Conservation (phyloP, 306 rosid genomes). For the Lupinus albus region DNA sequence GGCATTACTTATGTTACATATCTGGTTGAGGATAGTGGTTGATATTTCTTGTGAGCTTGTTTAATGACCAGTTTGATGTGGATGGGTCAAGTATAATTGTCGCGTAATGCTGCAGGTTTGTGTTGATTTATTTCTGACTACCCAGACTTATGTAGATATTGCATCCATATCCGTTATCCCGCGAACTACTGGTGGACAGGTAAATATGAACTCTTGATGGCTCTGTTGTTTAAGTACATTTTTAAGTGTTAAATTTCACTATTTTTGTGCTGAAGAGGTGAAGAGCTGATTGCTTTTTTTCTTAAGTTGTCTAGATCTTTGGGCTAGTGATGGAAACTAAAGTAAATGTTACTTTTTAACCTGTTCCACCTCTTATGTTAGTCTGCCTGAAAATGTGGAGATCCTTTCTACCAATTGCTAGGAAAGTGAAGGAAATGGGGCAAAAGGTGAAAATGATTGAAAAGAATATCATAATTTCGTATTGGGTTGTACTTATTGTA, state of each 20-base stretch:
- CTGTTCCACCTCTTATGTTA: slow-evolving; percentile 10
- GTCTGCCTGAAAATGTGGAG: slow-evolving; percentile 26
- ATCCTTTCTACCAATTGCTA: background rate
- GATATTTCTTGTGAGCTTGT: slow-evolving; percentile 22
- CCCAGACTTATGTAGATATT: slow-evolving; percentile 78
- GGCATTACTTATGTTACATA: slow-evolving; percentile 27
- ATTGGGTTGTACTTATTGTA: background rate
- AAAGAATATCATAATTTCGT: slow-evolving; percentile 11
- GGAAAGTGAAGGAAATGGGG: slow-evolving; percentile 14
- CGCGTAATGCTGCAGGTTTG: slow-evolving; percentile 69
- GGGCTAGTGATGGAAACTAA: slow-evolving; percentile 3
- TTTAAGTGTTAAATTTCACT: background rate
- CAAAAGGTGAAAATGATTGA: slow-evolving; percentile 22
- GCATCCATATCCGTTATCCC: slow-evolving; percentile 85
- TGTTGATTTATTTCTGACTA: slow-evolving; percentile 80
- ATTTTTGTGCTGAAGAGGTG: slow-evolving; percentile 26
- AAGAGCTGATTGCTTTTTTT: slow-evolving; percentile 17
- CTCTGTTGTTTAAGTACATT: slow-evolving; percentile 13
- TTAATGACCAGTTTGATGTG: slow-evolving; percentile 22
- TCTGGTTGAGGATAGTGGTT: slow-evolving; percentile 28
- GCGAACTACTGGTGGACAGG: slow-evolving; percentile 98
- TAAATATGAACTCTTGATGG: slow-evolving; percentile 38
- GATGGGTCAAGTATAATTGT: slow-evolving; percentile 33
- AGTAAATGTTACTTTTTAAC: slow-evolving; percentile 6
- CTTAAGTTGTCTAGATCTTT: slow-evolving; percentile 11